A percentile compares a stretch with the other conserved stretches of the same genome.
These are phyloP conservation scores for Leptosphaerulina australis DNA, from an alignment of 2,329 filamentous ascomycete genomes.

Conservation along the genomic window DNA sequence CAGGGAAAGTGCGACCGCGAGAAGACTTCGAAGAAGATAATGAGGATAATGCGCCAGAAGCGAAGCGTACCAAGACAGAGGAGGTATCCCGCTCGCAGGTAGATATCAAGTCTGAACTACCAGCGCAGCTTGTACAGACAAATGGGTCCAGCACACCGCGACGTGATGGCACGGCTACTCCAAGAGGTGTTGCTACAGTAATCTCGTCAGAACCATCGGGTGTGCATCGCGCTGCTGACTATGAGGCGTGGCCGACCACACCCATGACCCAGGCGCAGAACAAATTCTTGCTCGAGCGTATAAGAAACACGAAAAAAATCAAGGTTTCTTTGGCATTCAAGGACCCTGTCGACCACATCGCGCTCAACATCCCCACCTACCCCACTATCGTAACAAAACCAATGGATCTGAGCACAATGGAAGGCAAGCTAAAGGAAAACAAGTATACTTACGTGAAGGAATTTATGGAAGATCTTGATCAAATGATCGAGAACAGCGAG, in stretches of 20 bases:
- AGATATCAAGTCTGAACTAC: slow-evolving; percentile 54
- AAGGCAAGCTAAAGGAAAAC: slow-evolving; percentile 74
- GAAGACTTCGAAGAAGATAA: slow-evolving; percentile 65
- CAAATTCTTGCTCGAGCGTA: slow-evolving; percentile 67
- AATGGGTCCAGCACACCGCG: slow-evolving; percentile 21
- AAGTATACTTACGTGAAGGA: slow-evolving; percentile 73
- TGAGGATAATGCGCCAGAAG: slow-evolving; percentile 61
- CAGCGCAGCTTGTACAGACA: slow-evolving; percentile 37
- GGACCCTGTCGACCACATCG: slow-evolving; percentile 76
- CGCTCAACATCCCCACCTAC: slow-evolving; percentile 76
- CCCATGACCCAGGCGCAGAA: slow-evolving; percentile 61
- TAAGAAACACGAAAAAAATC: slow-evolving; percentile 83
- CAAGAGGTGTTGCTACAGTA: slow-evolving; percentile 28
- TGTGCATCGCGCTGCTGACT: slow-evolving; percentile 42
- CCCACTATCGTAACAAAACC: slow-evolving; percentile 75
- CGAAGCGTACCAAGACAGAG: slow-evolving; percentile 82
- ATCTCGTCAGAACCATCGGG: slow-evolving; percentile 41
- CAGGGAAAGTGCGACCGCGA: slow-evolving; percentile 68
- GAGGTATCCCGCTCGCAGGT: slow-evolving; percentile 37
- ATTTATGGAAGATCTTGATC: slow-evolving; percentile 74
- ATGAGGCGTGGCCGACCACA: slow-evolving; percentile 42
- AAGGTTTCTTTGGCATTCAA: slow-evolving; percentile 78
- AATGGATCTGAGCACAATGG: slow-evolving; percentile 84
- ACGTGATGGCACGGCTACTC: slow-evolving; percentile 33
- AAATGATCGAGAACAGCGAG: slow-evolving; percentile 79